These are phyloP conservation scores for Cladochytrium replicatum DNA, from an alignment of 192 early-diverging fungal genomes.

Conservation along the genomic window DNA sequence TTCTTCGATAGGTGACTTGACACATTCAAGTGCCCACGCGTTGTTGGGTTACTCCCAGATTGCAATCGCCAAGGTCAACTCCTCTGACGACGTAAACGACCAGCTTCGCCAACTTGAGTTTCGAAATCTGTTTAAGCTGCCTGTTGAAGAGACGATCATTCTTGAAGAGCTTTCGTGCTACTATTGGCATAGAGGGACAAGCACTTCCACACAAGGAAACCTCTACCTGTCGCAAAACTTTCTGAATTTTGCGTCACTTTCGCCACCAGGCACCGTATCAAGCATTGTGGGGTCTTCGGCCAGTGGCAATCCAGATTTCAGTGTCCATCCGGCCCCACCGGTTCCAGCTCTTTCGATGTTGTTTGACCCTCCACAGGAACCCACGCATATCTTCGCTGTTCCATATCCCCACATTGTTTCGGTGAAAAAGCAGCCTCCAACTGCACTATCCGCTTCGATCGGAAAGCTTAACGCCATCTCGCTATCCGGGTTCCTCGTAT, in stretches of 20 bases:
- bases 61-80: slow-evolving; percentile 20
- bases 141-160: slow-evolving; percentile 31
- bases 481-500: slow-evolving; percentile 34
- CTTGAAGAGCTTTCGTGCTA: slow-evolving; percentile 32
- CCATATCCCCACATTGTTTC: slow-evolving; percentile 41
- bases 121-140: slow-evolving; percentile 33
- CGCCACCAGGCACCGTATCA: background rate
- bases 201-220: slow-evolving; percentile 20
- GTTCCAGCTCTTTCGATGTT: slow-evolving; percentile 25
- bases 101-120: slow-evolving; percentile 42
- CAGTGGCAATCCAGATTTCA: background rate
- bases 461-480: slow-evolving; percentile 26
- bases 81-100: slow-evolving; percentile 27
- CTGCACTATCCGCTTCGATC: slow-evolving; percentile 19
- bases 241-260: slow-evolving; percentile 28
- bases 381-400: slow-evolving; percentile 18
- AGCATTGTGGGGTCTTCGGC: background rate
- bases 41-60: slow-evolving; percentile 27
- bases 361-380: slow-evolving; percentile 28
- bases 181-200: slow-evolving; percentile 22
- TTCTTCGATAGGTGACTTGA: too few relatives aligned
- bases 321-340: background rate
- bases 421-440: slow-evolving; percentile 36
- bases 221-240: slow-evolving; percentile 41
- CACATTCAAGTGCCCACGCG: slow-evolving; percentile 3